Evolutionary conservation across 1,284 basidiomycete species (phyloP).

Genomic region (Cryptococcus sp.): DNA sequence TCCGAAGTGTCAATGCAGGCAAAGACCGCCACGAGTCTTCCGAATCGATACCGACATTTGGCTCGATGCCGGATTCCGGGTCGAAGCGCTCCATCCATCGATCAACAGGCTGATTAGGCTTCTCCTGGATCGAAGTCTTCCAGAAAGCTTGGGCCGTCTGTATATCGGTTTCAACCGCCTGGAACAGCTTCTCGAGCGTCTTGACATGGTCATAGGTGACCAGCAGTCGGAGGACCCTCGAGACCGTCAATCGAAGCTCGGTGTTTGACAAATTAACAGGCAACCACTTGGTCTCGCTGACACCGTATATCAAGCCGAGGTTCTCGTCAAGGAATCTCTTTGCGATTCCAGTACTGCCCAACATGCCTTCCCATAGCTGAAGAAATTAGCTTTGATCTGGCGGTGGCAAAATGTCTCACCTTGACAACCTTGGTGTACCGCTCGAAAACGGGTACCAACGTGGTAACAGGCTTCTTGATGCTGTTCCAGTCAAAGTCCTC

Average conservation of each 20-base stretch:
- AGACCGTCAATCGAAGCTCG: slow-evolving; percentile 70
- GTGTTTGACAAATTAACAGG: slow-evolving; percentile 85
- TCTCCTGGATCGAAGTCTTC: slow-evolving; percentile 43
- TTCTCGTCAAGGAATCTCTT: slow-evolving; percentile 82
- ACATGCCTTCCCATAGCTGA: slow-evolving; percentile 70
- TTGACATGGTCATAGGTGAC: slow-evolving; percentile 76
- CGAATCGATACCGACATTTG: too few relatives aligned
- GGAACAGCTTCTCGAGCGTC: slow-evolving; percentile 66
- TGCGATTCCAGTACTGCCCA: slow-evolving; percentile 80
- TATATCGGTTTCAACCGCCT: slow-evolving; percentile 66
- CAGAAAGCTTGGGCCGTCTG: slow-evolving; percentile 68
- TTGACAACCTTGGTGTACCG: slow-evolving; percentile 5
- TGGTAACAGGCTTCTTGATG: slow-evolving; percentile 16
- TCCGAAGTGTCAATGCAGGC: too few relatives aligned
- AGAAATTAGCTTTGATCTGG: slow-evolving; percentile 6
- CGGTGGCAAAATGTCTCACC: slow-evolving; percentile 7
- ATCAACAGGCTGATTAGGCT: too few relatives aligned
- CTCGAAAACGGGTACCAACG: slow-evolving; percentile 21
- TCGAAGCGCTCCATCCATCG: too few relatives aligned
- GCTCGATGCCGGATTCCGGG: too few relatives aligned
- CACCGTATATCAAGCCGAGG: slow-evolving; percentile 64
- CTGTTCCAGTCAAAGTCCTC: slow-evolving; percentile 14
- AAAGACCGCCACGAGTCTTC: too few relatives aligned
- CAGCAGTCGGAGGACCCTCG: slow-evolving; percentile 82
- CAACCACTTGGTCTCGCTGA: slow-evolving; percentile 78